These are phyloP conservation scores for Gnomoniopsis smithogilvyi DNA, from an alignment of 2,329 filamentous ascomycete species.

Conservation along the genomic window DNA sequence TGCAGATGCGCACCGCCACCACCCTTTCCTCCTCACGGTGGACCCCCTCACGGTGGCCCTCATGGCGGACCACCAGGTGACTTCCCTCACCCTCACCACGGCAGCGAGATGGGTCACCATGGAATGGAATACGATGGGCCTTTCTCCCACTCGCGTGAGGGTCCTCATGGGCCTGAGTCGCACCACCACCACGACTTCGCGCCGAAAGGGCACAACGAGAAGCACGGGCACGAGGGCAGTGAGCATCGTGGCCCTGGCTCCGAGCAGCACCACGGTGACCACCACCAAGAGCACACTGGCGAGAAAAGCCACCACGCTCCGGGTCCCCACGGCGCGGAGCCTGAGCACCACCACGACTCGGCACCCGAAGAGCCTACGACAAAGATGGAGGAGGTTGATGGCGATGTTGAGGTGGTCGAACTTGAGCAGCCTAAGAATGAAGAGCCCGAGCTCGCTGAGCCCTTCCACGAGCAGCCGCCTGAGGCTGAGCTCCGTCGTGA, in stretches of 20 bases:
- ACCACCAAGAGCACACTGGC: not conserved
- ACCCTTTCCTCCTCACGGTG: conserved; percentile 20
- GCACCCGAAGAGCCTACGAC: not conserved
- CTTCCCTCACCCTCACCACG: not conserved
- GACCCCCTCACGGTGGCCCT: conserved; percentile 14
- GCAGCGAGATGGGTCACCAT: not conserved
- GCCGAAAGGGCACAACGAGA: not conserved
- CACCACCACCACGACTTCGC: not conserved
- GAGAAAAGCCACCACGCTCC: not conserved
- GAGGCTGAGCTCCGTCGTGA: conserved; percentile 15
- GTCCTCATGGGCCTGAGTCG: not conserved
- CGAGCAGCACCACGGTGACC: not conserved
- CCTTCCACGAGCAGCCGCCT: not conserved
- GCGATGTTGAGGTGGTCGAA: not conserved
- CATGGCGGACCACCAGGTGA: conserved; percentile 3
- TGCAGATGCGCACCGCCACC: conserved; percentile 28
- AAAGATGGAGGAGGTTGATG: not conserved
- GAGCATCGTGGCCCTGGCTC: not conserved
- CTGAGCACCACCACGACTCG: not conserved
- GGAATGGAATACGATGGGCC: not conserved
- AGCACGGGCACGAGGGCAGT: not conserved
- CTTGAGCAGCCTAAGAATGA: not conserved
- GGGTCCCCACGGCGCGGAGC: not conserved
- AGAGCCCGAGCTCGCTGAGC: not conserved
- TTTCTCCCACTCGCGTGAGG: not conserved